These are phyloP conservation scores for Prunus davidiana DNA, from an alignment of 306 rosid species.

Conservation along the genomic window DNA sequence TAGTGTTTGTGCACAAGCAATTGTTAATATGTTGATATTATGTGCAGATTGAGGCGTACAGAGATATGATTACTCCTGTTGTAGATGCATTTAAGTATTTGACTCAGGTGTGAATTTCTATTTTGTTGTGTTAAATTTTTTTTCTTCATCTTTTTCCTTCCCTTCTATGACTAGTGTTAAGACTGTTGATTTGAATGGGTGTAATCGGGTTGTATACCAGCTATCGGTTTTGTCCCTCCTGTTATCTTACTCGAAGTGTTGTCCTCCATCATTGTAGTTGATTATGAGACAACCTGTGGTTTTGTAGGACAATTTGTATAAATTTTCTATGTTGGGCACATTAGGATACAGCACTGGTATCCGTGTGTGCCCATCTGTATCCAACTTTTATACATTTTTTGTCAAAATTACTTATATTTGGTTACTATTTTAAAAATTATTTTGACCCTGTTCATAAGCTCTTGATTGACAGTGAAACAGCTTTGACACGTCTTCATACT, in stretches of 20 bases:
- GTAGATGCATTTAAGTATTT: constrained; percentile 97
- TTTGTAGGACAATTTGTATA: not conserved
- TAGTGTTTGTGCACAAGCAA: not conserved
- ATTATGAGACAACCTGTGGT: not conserved
- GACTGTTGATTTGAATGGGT: not conserved
- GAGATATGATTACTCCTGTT: constrained; percentile 98
- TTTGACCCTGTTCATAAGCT: not conserved
- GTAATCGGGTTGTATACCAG: not conserved
- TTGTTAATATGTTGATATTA: not conserved
- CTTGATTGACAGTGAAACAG: not conserved
- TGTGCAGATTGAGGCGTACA: constrained; percentile 96
- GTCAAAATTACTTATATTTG: not conserved
- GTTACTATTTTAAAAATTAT: not conserved
- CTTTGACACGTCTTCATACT: not conserved
- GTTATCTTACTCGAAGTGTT: not conserved
- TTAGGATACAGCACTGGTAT: not conserved
- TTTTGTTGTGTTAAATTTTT: not conserved
- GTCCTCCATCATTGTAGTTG: not conserved
- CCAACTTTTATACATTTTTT: not conserved
- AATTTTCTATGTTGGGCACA: not conserved
- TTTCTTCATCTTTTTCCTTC: not conserved
- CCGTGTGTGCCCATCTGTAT: not conserved
- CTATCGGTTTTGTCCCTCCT: not conserved
- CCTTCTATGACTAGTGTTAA: not conserved
- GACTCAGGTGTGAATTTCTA: constrained; percentile 63